Conservation (phyloP, 2,329 filamentous ascomycete genomes). For the Pestalotiopsis sp. region DNA sequence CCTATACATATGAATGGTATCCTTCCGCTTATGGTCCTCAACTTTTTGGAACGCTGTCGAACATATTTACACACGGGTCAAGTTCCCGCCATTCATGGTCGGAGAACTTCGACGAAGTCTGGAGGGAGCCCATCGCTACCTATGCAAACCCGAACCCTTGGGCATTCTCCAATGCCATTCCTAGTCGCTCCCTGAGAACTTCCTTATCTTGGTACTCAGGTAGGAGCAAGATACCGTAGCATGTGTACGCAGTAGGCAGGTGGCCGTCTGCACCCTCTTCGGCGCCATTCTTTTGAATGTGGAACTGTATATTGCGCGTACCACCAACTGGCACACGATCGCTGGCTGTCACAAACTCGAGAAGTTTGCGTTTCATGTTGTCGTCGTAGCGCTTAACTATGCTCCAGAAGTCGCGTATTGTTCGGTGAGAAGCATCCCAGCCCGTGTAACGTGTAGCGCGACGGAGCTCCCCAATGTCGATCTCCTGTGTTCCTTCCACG, state of each 20-base stretch:
- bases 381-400: constrained; percentile 71
- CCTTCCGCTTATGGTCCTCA: not conserved
- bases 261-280: constrained; percentile 56
- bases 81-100: too few relatives aligned
- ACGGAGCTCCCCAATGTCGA: constrained; percentile 76
- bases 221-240: constrained; percentile 85
- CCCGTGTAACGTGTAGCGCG: constrained; percentile 78
- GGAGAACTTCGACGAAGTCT: too few relatives aligned
- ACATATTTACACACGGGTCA: not conserved
- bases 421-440: constrained; percentile 70
- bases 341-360: constrained; percentile 95
- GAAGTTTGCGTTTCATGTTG: constrained; percentile 71
- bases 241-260: constrained; percentile 88
- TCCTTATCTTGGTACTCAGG: constrained; percentile 79
- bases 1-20: not conserved
- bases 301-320: constrained; percentile 79
- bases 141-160: constrained; percentile 86
- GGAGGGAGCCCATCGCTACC: not conserved
- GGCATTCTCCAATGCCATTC: constrained; percentile 85
- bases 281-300: constrained; percentile 76
- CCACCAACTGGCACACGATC: constrained; percentile 90
- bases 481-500: constrained; percentile 81
- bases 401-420: constrained; percentile 82
- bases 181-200: constrained; percentile 73
- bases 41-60: not conserved